phyloP scores from a whole-genome alignment of 2,329 filamentous ascomycete genomes.

The Penicillium sp. region DNA sequence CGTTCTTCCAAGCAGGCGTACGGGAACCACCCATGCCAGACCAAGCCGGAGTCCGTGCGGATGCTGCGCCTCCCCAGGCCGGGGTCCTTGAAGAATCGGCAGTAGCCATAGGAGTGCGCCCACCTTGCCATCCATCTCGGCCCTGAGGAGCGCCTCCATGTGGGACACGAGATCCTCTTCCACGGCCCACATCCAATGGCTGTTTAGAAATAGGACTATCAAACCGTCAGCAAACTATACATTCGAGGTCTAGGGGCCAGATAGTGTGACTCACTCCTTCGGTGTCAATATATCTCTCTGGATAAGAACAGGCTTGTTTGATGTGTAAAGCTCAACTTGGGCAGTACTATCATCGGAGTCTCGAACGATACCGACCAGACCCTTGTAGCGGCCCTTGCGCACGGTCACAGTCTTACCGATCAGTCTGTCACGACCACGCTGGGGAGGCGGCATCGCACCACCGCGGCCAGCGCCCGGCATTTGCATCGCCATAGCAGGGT shows the following conservation, averaged over 20 bases:
- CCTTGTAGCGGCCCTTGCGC: slow-evolving; percentile 85
- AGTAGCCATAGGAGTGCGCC: slow-evolving; percentile 67
- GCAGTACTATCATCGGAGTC: slow-evolving; percentile 85
- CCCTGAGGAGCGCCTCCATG: not conserved
- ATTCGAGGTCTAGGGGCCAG: slow-evolving; percentile 2
- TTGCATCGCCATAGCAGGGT: slow-evolving; percentile 79
- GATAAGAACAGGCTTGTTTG: slow-evolving; percentile 86
- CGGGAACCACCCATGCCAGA: slow-evolving; percentile 46
- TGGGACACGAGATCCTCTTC: slow-evolving; percentile 46
- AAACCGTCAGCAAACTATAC: slow-evolving; percentile 14
- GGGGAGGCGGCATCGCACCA: slow-evolving; percentile 66
- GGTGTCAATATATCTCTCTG: slow-evolving; percentile 78
- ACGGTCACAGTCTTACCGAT: slow-evolving; percentile 92
- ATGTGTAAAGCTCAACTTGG: slow-evolving; percentile 89
- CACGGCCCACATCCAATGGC: slow-evolving; percentile 68
- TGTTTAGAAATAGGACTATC: slow-evolving; percentile 65
- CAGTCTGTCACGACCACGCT: slow-evolving; percentile 73
- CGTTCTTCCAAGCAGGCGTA: slow-evolving; percentile 58
- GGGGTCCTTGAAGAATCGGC: slow-evolving; percentile 68
- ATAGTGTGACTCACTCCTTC: slow-evolving; percentile 65
- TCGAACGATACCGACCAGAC: slow-evolving; percentile 90
- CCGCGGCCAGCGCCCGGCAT: slow-evolving; percentile 46
- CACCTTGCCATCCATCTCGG: slow-evolving; percentile 55
- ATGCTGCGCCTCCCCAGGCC: slow-evolving; percentile 65
- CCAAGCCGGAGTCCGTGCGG: slow-evolving; percentile 52